phyloP scores from a whole-genome alignment of 495 filamentous ascomycete species.

The Aspergillus wentii region DNA sequence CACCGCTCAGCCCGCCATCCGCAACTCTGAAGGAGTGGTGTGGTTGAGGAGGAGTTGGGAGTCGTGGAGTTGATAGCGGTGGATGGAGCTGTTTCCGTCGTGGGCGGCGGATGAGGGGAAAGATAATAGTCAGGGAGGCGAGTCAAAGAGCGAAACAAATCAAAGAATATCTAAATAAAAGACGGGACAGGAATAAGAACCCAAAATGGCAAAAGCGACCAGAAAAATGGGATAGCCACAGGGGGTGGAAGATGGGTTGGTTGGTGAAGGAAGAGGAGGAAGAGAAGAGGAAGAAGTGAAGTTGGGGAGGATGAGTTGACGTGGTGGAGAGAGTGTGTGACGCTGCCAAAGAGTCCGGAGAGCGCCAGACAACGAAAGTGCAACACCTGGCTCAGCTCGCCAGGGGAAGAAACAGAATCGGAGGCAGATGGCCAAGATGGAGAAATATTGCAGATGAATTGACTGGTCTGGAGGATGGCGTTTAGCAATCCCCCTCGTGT shows the following conservation, averaged over 20 bases:
- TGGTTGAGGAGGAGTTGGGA: conserved; percentile 17
- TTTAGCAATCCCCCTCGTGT: too few relatives aligned
- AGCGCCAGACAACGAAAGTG: conserved; percentile 34
- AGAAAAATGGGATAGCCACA: background rate
- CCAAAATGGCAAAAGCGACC: conserved; percentile 1
- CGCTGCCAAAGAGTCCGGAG: conserved; percentile 29
- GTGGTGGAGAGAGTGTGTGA: conserved; percentile 28
- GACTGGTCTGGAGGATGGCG: too few relatives aligned
- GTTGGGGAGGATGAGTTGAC: conserved; percentile 13
- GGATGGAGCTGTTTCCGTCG: conserved; percentile 8
- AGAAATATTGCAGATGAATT: too few relatives aligned
- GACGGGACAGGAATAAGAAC: too few relatives aligned
- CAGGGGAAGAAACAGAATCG: too few relatives aligned
- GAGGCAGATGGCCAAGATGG: too few relatives aligned
- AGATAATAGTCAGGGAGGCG: background rate
- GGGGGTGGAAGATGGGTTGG: conserved; percentile 3
- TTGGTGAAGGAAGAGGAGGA: conserved; percentile 1
- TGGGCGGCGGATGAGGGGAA: conserved; percentile 6
- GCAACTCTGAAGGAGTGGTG: conserved; percentile 21
- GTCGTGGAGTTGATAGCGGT: conserved; percentile 10
- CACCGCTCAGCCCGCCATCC: conserved; percentile 48
- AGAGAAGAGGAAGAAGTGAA: conserved; percentile 4
- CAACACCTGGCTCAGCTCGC: conserved; percentile 17
- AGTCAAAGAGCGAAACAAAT: background rate
- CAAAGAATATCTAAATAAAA: too few relatives aligned